Evolutionary conservation across 2,329 filamentous ascomycete genomes (phyloP).

Genomic region (Arthrinium puccinioides): DNA sequence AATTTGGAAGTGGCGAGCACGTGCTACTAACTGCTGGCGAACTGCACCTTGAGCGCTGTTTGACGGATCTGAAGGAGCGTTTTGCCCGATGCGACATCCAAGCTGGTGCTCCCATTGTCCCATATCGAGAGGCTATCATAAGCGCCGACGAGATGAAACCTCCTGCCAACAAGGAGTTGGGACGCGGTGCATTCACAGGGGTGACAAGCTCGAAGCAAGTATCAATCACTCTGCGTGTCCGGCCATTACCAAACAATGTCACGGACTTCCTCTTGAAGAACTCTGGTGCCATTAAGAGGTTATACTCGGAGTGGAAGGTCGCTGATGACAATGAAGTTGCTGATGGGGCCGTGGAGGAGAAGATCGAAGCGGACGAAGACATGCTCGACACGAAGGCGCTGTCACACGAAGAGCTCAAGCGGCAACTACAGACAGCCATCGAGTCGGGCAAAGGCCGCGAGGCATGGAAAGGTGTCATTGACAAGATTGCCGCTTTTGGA

Average conservation of each 20-base stretch:
- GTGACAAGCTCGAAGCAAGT: slow-evolving; percentile 82
- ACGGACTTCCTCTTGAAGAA: slow-evolving; percentile 85
- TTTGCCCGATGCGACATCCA: slow-evolving; percentile 95
- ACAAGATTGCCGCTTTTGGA: slow-evolving; percentile 85
- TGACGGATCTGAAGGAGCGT: slow-evolving; percentile 86
- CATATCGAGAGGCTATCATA: slow-evolving; percentile 89
- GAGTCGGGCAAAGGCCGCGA: slow-evolving; percentile 68
- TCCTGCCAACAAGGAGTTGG: slow-evolving; percentile 76
- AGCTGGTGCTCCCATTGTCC: slow-evolving; percentile 87
- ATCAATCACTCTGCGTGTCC: slow-evolving; percentile 66
- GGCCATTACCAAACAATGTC: slow-evolving; percentile 69
- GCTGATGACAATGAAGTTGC: no score
- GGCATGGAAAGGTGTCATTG: slow-evolving; percentile 67
- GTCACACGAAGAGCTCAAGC: slow-evolving; percentile 68
- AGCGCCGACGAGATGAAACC: slow-evolving; percentile 86
- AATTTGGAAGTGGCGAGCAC: slow-evolving; percentile 87
- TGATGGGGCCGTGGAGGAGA: slow-evolving; percentile 23
- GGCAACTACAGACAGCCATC: slow-evolving; percentile 61
- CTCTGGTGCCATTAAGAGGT: slow-evolving; percentile 65
- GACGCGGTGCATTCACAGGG: slow-evolving; percentile 70
- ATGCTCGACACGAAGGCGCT: slow-evolving; percentile 54
- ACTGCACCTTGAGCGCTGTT: slow-evolving; percentile 83
- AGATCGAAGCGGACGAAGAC: slow-evolving; percentile 46
- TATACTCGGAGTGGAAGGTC: slow-evolving; percentile 65
- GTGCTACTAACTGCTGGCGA: slow-evolving; percentile 92